Evolutionary conservation across 257 asterid genomes (phyloP), one percentile per base, ranked within the genome.

Genomic region (Rubia yunnanensis): DNA sequence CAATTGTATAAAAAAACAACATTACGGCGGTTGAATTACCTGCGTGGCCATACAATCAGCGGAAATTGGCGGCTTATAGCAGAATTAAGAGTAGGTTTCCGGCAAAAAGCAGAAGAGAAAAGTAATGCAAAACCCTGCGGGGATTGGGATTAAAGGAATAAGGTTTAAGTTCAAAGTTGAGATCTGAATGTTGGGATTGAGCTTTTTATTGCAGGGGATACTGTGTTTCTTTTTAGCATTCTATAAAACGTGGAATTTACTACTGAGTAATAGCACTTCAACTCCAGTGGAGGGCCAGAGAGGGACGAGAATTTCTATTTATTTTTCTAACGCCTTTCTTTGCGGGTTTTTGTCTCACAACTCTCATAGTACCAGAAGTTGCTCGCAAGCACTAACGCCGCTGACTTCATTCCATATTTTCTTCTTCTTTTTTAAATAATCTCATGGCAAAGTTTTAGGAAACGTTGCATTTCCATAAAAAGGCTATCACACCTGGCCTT

Each of bases 141-240:
- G 39, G 53, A 24, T 39, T 50, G 20, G 32, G 55, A 26, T 27
- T 52, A 7, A 26, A n/a, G n/a, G n/a, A n/a, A 34, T 5, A 44
- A 18, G 63, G 23, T 62, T 53, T 9, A 35, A 50, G 22, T 61
- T 36, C 3, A 35, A 50, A 23, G 24, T 44, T 46, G 71, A 71
- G 75, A 71, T 71, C 75, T 64, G 52, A 64, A 65, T 13, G 20
- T 27, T 4, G 32, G 58, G 55, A 26, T 56, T 30, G 41, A 71
- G 60, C 39, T 58, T 53, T 0, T 17, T 44, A n/a, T 26, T 54
- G 61, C 4, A n/a, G 52, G 27, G 7, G 32, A 10, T 30, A 28
- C 17, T 10, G 20, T 17, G 50, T 44, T 44, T 44, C 50, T 44
- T 44, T 44, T 48, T 46, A 31, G 22, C 31, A 35, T 14, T 66